Evolutionary conservation across 441 rosid genomes (phyloP), one percentile per base, ranked within the genome.

Genomic region (Viola pubescens): DNA sequence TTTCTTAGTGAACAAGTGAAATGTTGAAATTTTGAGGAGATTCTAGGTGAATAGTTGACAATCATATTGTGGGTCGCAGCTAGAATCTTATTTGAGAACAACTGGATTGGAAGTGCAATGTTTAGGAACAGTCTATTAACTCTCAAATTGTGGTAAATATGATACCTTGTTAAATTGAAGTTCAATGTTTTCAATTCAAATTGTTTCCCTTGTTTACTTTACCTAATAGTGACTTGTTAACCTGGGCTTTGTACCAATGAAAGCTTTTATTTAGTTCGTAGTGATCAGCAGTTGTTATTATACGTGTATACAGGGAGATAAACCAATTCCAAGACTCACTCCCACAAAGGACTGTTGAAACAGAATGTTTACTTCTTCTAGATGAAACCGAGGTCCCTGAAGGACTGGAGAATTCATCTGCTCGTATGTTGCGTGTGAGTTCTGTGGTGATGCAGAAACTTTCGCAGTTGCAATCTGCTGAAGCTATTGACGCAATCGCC

Each of bases 401-500:
- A 63, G 86, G 77, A 49, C 64, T 89, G 46, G 77, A 80, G 56
- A 50, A 66, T 59, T 11, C 54, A 19, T 68, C 75, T 37, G 45
- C 67, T 59, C 77, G 56, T 19, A 58, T 73, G 44, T 73, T 89
- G 71, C 82, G 80, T 12, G 78, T 80, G 41, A 85, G 78, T 65
- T 68, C 94, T 55, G 53, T 69, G 54, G 89, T 89, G 64, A 87
- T 91, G 96, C 84, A 80, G 73, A 89, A 79, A 64, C 86, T 91
- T 75, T 85, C 88, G 54, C 95, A 91, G 52, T 60, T 91, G 45
- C 86, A 91, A 63, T 85, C 96, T 42, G 63, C 76, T 59, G 95
- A 89, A 66, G 82, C 95, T 63, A 75, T 78, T 50, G 94, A 85
- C 71, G 96, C 89, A 41, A 74, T 84, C 53, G 96, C 98, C 40